These are phyloP conservation scores for Begonia masoniana DNA, from an alignment of 306 rosid species.

Conservation along the genomic window DNA sequence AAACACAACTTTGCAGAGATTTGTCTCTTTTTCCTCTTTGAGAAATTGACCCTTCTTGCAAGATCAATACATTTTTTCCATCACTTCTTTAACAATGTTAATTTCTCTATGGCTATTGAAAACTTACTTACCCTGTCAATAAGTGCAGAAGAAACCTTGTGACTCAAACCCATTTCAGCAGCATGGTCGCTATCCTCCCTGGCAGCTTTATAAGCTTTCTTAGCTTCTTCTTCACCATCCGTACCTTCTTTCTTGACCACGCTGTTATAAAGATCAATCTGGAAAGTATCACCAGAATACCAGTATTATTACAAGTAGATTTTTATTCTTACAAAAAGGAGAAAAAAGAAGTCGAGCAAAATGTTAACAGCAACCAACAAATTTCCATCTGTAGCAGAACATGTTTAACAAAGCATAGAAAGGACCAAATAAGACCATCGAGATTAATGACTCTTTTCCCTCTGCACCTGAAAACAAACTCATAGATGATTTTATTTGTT, in stretches of 20 bases:
- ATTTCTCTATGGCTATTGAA: conserved; percentile 4
- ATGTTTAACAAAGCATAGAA: not conserved
- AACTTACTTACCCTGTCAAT: conserved; percentile 47
- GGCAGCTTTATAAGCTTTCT: conserved; percentile 82
- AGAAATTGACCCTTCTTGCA: no score
- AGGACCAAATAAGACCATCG: not conserved
- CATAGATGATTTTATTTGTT: no score
- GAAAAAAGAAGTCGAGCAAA: no score
- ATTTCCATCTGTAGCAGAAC: not conserved
- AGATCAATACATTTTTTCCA: no score
- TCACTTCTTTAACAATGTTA: no score
- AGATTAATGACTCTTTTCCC: not conserved
- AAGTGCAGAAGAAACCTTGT: conserved; percentile 77
- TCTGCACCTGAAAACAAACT: not conserved
- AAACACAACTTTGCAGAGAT: no score
- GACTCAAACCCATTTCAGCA: conserved; percentile 34
- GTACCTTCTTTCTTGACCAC: conserved; percentile 73
- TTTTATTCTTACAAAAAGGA: not conserved
- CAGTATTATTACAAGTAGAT: not conserved
- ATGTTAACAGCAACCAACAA: not conserved
- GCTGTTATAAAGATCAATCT: conserved; percentile 86
- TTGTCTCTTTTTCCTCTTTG: no score
- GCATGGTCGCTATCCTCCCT: conserved; percentile 47
- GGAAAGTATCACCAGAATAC: conserved; percentile 7
- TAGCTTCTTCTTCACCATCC: conserved; percentile 52